Evolutionary conservation across 1,284 basidiomycete genomes (phyloP), one percentile per base, ranked within the genome.

Genomic region (Xerocomus cyaneibrunnescens): DNA sequence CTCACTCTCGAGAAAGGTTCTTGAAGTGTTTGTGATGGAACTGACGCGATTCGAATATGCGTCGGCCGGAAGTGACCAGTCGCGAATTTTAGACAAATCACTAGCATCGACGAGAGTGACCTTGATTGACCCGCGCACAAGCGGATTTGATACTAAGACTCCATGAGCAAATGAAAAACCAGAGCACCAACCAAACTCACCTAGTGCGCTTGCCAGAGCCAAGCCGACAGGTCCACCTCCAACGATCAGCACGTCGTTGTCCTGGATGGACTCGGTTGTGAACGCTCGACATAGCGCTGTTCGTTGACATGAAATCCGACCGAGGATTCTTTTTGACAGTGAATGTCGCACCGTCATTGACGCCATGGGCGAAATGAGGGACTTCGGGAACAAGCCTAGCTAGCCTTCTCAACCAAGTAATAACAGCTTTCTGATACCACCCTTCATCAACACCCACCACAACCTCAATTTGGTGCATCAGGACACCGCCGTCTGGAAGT

Each of bases 181-280:
- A 7, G 0, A 7, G n/a, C 13, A 27, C 21, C 6, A 22, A 9
- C 31, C 3, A 4, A 28, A 70, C 79, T 59, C 62, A 94, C 94
- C 81, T 19, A 99, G 77, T 22, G 93, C 92, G 65, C 84, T 86
- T 1, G 94, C 94, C 25, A 99, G 75, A 5, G 94, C 91, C 23
- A 99, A 78, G 14, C 96, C 96, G 1, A 85, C 93, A 19, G 94
- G 94, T 1, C 95, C 95, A 40, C 94, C 96, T 14, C 96, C 96
- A 32, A 98, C 92, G 59, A 98, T 91, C 30, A 97, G 91, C 48
- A 97, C 78, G 68, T 97, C 94, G 57, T 81, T 85, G 49, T 89
- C 77, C 55, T 79, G 74, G 21, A 57, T n/a, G 4, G 49, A 48
- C 12, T 43, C 48, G 19, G 59, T 61, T 19, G 62, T 39, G 21